Percentiles rank a stretch among this genome's conserved stretches.
Conservation (phyloP, 805 yeast species). For the Pichia membranifaciens region DNA sequence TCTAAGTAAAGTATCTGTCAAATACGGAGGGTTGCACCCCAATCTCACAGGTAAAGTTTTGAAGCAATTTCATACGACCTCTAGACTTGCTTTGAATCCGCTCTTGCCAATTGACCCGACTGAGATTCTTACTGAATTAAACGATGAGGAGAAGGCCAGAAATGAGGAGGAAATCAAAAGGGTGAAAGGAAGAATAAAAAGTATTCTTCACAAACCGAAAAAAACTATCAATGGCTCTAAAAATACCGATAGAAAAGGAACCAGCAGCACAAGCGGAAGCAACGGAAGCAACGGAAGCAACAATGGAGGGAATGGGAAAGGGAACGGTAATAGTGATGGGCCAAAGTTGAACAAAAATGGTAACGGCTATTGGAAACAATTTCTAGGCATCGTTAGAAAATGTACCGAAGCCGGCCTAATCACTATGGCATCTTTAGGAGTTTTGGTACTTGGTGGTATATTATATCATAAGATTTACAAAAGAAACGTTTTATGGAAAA, state of each 20-base stretch:
- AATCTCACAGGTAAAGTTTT: background rate
- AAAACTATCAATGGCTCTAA: background rate
- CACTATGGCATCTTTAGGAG: conserved; percentile 60
- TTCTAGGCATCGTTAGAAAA: conserved; percentile 30
- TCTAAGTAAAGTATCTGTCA: no score
- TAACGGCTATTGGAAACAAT: conserved; percentile 13
- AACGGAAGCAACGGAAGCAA: background rate
- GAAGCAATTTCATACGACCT: background rate
- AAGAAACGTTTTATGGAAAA: conserved; percentile 54
- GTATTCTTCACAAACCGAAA: background rate
- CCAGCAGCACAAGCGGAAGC: background rate
- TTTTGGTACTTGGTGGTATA: conserved; percentile 69
- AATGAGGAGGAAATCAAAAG: conserved; percentile 20
- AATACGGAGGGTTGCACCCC: background rate
- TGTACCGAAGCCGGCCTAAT: conserved; percentile 65
- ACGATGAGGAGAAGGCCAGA: conserved; percentile 17
- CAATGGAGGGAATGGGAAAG: background rate
- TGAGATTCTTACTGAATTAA: conserved; percentile 25
- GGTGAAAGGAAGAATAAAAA: conserved; percentile 19
- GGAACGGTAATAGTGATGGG: background rate
- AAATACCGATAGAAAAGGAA: background rate
- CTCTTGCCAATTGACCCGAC: conserved; percentile 38
- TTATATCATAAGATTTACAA: conserved; percentile 60
- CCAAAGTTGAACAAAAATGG: conserved; percentile 1
- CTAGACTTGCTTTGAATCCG: conserved; percentile 29